Base-by-base conservation (phyloP, 2,329 filamentous ascomycete genomes). In the Herpotrichia juniperi region DNA sequence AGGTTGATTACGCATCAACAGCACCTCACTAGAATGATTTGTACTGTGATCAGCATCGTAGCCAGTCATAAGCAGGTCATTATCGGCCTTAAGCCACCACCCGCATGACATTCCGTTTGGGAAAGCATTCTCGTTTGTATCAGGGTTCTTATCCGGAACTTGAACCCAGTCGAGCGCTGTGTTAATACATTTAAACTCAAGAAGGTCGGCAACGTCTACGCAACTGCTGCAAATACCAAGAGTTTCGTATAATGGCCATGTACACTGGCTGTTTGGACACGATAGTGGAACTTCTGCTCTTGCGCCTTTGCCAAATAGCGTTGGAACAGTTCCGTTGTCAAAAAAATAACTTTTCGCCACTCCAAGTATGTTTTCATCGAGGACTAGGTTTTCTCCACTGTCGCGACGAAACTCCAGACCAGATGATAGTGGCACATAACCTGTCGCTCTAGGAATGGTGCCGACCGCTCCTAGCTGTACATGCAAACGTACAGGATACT, bases 221-320 rank as follows among this genome's bases (percentile, higher is more conserved):
- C 67, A 72, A 1, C 46, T 1, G 11, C 66, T 71, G 12, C 66
- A 72, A 0, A 72, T 42, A 0, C 30, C 66, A 0, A 72, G 48
- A 0, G 66, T 65, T 0, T 71, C 54, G 25, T 71, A 70, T 0
- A 1, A 5, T 0, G 65, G 62, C 66, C 66, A 72, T 0, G 63
- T 66, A 17, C 68, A 72, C 9, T 69, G 69, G 6, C 62, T 67
- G 0, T 55, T 67, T 0, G 66, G 67, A 12, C 68, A 72, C 0
- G 59, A 61, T 0, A 71, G 30, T 0, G 66, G 64, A 1, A 72
- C 60, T 0, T 69, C 66, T 0, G 64, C 48, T 1, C 66, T 46
- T 0, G 61, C 61, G 0, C 63, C 63, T 19, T 69, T 68, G 0
- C 66, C 66, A 12, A 66, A 64, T 0, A 2, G 19, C 0, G 66